Evolutionary conservation across 192 early-diverging fungal genomes (phyloP).

Genomic region (Mortierella antarctica): DNA sequence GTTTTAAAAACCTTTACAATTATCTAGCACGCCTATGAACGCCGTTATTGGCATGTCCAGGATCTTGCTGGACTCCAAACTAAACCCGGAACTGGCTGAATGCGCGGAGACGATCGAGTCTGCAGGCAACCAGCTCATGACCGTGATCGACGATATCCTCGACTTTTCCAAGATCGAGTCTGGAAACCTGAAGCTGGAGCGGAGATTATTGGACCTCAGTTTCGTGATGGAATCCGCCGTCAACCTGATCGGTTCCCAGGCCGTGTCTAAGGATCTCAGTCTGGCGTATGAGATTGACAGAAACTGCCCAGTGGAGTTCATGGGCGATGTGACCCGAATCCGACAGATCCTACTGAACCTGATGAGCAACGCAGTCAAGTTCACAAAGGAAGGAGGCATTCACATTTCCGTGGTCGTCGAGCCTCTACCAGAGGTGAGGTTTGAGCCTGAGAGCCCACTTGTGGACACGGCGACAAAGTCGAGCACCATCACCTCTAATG

Average conservation of each 20-base stretch:
- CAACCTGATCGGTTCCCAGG: constrained; percentile 71
- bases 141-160: constrained; percentile 63
- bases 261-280: constrained; percentile 67
- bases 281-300: constrained; percentile 67
- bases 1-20: constrained; percentile 18
- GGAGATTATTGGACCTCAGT: constrained; percentile 68
- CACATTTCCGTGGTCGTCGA: constrained; percentile 45
- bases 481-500: background rate
- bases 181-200: constrained; percentile 76
- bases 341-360: constrained; percentile 65
- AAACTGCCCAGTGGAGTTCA: constrained; percentile 46
- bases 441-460: constrained; percentile 8
- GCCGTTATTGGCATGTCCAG: constrained; percentile 78
- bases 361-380: constrained; percentile 67
- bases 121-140: constrained; percentile 55
- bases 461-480: background rate
- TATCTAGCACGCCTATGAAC: constrained; percentile 79
- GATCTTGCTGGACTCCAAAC: constrained; percentile 74
- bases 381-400: constrained; percentile 58
- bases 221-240: constrained; percentile 71
- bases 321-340: constrained; percentile 65
- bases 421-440: constrained; percentile 17
- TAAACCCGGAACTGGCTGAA: constrained; percentile 77
- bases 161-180: constrained; percentile 86
- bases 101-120: constrained; percentile 61